phyloP scores from a whole-genome alignment of 257 asterid species.

The Cinchona pubescens region DNA sequence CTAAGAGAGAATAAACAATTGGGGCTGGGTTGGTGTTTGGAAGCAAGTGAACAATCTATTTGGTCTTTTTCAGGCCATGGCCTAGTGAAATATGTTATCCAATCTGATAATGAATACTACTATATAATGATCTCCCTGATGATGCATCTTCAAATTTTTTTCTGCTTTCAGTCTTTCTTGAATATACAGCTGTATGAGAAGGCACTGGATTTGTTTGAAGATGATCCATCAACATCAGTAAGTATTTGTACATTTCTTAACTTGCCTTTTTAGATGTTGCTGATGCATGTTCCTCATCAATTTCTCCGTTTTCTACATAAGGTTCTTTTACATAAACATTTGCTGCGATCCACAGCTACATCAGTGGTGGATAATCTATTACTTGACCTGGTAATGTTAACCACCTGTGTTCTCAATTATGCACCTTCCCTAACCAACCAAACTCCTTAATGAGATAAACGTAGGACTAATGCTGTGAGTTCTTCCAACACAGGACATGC shows the following conservation, averaged over 20 bases:
- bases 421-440: neutral
- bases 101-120: neutral
- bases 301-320: conserved; percentile 21
- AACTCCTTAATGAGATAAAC: conserved; percentile 10
- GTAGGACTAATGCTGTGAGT: conserved; percentile 17
- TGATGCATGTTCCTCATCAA: conserved; percentile 7
- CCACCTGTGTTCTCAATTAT: no score
- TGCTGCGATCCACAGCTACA: conserved; percentile 75
- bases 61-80: neutral
- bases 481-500: conserved; percentile 55
- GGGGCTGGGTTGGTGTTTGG: neutral
- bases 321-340: conserved; percentile 87
- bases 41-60: neutral
- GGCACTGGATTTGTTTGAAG: conserved; percentile 92
- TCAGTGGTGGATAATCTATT: conserved; percentile 69
- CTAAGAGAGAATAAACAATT: neutral
- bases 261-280: conserved; percentile 19
- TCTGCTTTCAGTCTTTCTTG: conserved; percentile 58
- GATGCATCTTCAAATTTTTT: conserved; percentile 23
- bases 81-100: conserved; percentile 1
- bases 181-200: conserved; percentile 88
- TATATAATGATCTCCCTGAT: neutral
- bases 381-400: conserved; percentile 66
- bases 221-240: conserved; percentile 78
- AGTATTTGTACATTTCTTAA: conserved; percentile 29